Evolutionary conservation across 2,329 filamentous ascomycete genomes (phyloP).

Genomic region (Fusarium sp.): DNA sequence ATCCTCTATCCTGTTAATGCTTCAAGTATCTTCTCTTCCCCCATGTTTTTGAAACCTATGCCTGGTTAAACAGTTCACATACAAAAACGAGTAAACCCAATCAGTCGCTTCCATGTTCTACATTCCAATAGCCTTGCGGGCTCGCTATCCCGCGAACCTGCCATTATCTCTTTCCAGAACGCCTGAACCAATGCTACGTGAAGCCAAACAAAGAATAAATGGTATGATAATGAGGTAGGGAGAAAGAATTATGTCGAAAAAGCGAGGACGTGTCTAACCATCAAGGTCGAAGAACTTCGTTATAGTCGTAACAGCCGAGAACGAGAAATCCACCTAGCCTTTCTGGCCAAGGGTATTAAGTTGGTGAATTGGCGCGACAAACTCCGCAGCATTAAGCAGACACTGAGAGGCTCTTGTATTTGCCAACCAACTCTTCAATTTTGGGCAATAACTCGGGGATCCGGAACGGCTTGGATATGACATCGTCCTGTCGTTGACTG

Average conservation of each 20-base stretch:
- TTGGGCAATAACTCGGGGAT: conserved; percentile 79
- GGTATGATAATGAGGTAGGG: conserved; percentile 21
- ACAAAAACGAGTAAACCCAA: conserved; percentile 5
- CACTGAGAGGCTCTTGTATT: conserved; percentile 55
- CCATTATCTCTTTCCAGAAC: conserved; percentile 41
- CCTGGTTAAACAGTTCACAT: conserved; percentile 6
- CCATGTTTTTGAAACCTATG: conserved; percentile 13
- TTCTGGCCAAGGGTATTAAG: conserved; percentile 3
- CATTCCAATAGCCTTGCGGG: conserved; percentile 20
- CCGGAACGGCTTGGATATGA: conserved; percentile 86
- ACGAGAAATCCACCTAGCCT: background rate
- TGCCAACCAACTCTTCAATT: conserved; percentile 70
- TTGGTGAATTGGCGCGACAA: conserved; percentile 2
- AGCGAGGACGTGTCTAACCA: conserved; percentile 20
- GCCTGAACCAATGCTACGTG: conserved; percentile 38
- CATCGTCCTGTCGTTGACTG: conserved; percentile 69
- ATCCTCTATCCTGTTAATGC: conserved; percentile 37
- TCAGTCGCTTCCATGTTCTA: conserved; percentile 37
- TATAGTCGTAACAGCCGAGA: conserved; percentile 25
- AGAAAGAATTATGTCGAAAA: conserved; percentile 41
- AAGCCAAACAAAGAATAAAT: conserved; percentile 26
- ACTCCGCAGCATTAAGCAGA: conserved; percentile 21
- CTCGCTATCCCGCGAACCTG: conserved; percentile 35
- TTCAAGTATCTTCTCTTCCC: conserved; percentile 1
- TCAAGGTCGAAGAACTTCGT: conserved; percentile 23